Evolutionary conservation across 352 stramenopile species (phyloP), one percentile per base, ranked within the genome.

Genomic region (Globisporangium mamillatum): DNA sequence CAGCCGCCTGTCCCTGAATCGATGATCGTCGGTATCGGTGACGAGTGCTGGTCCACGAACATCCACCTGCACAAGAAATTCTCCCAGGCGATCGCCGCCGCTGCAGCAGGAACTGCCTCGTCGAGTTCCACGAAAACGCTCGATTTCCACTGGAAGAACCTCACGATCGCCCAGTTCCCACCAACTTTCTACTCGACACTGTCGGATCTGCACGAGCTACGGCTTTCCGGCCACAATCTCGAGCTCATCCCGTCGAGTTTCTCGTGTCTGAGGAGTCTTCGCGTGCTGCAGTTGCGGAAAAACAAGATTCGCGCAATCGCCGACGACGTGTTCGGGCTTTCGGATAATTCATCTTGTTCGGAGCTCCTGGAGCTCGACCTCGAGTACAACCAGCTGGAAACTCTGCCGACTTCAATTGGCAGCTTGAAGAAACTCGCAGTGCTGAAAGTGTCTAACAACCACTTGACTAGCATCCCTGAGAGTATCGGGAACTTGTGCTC

Each of bases 91-190:
- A 75, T 93, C 22, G 22, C 66, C 0, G 60, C 73, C 22, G 56
- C 56, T 0, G 82, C 83, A 12, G 66, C 72, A 20, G 38, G 0
- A 44, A 44, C 38, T 18, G 12, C 12, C 70, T 59, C 79, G n/a
- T 74, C 75, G 2, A 60, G 9, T 0, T 66, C 75, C 2, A 9
- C 32, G 3, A 48, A 61, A 4, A 73, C 74, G 14, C 68, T 93
- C 8, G 81, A 86, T 36, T 88, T 91, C 59, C 86, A 92, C 70
- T 93, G 86, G 86, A 81, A 88, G 29, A 79, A 86, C 14, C 75
- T 93, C 20, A 69, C 74, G 0, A 64, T 82, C 5, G 57, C 62
- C 3, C 69, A 89, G 32, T 77, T 90, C 7, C 84, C 81, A 44
- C 57, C 56, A 0, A 60, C 68, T 3, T 92, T 92, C 63, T 92